These are phyloP conservation scores for Ustilago cynodontis DNA, from an alignment of 1,284 basidiomycete species.

Conservation along the genomic window DNA sequence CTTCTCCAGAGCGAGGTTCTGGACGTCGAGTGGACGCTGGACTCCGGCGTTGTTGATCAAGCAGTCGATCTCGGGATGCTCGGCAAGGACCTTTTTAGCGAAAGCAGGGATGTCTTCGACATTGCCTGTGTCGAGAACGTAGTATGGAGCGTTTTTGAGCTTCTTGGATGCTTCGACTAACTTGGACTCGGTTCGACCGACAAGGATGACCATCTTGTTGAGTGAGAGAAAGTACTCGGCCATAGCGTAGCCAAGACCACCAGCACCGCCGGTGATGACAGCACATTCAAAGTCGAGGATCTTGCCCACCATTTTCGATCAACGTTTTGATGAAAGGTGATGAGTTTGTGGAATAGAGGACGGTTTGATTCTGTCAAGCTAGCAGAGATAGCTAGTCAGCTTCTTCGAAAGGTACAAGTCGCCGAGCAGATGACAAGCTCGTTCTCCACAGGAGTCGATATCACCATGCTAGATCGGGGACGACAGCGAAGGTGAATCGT, in stretches of 20 bases:
- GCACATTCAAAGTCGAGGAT: constrained; percentile 64
- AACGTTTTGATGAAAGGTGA: not conserved
- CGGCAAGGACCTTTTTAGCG: constrained; percentile 63
- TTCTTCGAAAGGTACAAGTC: not conserved
- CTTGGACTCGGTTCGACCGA: constrained; percentile 70
- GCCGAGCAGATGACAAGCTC: not conserved
- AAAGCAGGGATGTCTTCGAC: constrained; percentile 63
- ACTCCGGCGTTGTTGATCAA: constrained; percentile 72
- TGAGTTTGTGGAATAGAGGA: no score
- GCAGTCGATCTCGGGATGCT: constrained; percentile 71
- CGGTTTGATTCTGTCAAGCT: not conserved
- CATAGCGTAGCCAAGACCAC: constrained; percentile 68
- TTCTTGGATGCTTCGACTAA: constrained; percentile 65
- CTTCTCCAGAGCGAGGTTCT: constrained; percentile 58
- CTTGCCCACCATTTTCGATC: constrained; percentile 18
- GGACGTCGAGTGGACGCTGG: constrained; percentile 65
- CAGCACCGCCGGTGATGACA: constrained; percentile 62
- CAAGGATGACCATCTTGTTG: constrained; percentile 71
- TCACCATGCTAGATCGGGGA: not conserved
- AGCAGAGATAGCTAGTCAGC: not conserved
- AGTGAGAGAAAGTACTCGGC: constrained; percentile 68
- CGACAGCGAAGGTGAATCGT: no score
- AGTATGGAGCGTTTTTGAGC: constrained; percentile 67
- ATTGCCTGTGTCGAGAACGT: constrained; percentile 70
- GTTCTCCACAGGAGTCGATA: not conserved